A percentile compares a stretch with the other conserved stretches of the same genome.
These are phyloP conservation scores for Elsinoe fawcettii DNA, from an alignment of 2,329 filamentous ascomycete species.

Conservation along the genomic window DNA sequence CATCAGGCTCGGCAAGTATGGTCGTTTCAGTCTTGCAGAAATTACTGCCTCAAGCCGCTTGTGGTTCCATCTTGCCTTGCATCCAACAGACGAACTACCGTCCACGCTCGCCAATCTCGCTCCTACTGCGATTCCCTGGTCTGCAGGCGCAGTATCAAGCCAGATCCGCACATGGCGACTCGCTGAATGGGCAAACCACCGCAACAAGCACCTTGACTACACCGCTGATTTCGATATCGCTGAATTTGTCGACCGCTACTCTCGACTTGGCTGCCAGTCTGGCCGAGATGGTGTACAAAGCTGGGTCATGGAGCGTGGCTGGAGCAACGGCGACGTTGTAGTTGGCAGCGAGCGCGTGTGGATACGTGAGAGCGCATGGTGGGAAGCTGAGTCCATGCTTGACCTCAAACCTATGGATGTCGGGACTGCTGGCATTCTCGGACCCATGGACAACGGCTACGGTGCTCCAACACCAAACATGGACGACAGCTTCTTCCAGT, in stretches of 20 bases:
- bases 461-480: slow-evolving; percentile 50
- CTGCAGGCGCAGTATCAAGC: slow-evolving; percentile 81
- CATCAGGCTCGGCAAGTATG: slow-evolving; percentile 69
- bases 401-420: slow-evolving; percentile 67
- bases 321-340: slow-evolving; percentile 96
- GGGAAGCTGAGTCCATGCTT: slow-evolving; percentile 94
- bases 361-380: slow-evolving; percentile 92
- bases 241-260: slow-evolving; percentile 80
- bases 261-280: slow-evolving; percentile 74
- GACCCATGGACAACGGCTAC: slow-evolving; percentile 64
- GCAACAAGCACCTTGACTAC: slow-evolving; percentile 86
- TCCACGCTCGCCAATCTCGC: slow-evolving; percentile 64
- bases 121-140: slow-evolving; percentile 77
- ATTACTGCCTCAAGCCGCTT: slow-evolving; percentile 76
- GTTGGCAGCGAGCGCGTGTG: slow-evolving; percentile 86
- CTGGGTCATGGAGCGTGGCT: slow-evolving; percentile 89
- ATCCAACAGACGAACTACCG: slow-evolving; percentile 82
- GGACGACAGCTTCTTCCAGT: slow-evolving; percentile 58
- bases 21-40: slow-evolving; percentile 68
- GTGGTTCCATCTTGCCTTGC: slow-evolving; percentile 89
- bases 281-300: slow-evolving; percentile 88
- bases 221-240: slow-evolving; percentile 94
- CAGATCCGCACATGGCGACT: slow-evolving; percentile 90
- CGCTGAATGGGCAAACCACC: slow-evolving; percentile 91
- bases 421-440: slow-evolving; percentile 47